A percentile compares a stretch with the other conserved stretches of the same genome.
These are phyloP conservation scores for Eucalyptus erythrocorys DNA, from an alignment of 345 rosid species.

Conservation along the genomic window DNA sequence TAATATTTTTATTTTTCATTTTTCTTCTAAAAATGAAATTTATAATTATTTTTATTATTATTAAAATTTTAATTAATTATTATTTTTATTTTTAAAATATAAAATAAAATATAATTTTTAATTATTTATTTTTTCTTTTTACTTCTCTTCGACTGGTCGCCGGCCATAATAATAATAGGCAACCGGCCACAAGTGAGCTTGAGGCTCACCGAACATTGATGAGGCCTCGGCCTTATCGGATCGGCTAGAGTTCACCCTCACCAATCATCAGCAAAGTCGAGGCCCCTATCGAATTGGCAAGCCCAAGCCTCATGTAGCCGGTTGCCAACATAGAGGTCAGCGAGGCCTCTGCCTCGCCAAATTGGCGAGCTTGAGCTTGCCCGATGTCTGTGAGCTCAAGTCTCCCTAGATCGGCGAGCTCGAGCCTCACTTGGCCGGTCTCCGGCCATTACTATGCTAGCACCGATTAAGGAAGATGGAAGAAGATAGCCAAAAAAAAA, in stretches of 20 bases:
- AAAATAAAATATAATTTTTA: too few species aligned
- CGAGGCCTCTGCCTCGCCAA: accelerated
- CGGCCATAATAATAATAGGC: accelerated
- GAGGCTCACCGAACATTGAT: accelerated
- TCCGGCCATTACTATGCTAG: accelerated
- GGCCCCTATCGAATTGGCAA: accelerated
- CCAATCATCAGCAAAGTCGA: accelerated
- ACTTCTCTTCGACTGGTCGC: accelerated
- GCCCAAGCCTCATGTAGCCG: accelerated
- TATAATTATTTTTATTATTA: too few species aligned
- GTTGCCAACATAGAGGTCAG: accelerated
- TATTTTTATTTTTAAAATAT: too few species aligned
- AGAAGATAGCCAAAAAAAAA: too few species aligned
- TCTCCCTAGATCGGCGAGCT: accelerated
- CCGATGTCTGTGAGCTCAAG: accelerated
- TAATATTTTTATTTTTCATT: too few species aligned
- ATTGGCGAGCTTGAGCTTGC: too few species aligned
- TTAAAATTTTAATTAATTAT: too few species aligned
- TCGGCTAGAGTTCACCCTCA: accelerated
- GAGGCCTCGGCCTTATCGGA: accelerated
- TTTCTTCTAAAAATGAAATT: too few species aligned
- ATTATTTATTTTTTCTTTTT: too few species aligned
- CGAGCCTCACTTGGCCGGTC: accelerated
- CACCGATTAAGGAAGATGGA: too few species aligned
- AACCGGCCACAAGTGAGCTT: accelerated